Evolutionary conservation across 225 moss, liverwort and hornwort species (phyloP).

Genomic region (Asterella californica): DNA sequence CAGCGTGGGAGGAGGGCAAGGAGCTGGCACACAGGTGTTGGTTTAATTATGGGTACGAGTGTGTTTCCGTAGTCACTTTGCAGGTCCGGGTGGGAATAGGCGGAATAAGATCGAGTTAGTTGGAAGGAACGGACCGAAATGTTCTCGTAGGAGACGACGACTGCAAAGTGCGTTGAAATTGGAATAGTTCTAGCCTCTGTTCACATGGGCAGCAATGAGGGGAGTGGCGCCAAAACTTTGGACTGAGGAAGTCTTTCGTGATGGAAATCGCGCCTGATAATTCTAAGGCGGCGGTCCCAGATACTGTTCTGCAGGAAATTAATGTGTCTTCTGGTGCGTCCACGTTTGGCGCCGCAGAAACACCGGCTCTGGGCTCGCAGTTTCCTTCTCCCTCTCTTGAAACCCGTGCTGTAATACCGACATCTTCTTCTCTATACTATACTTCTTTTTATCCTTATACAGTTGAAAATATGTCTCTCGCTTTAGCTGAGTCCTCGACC

Average conservation of each 20-base stretch:
- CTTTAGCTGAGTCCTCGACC: conserved; percentile 12
- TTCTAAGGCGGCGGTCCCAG: conserved; percentile 3
- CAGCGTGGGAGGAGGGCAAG: no score
- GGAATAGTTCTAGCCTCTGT: neutral
- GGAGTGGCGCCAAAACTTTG: neutral
- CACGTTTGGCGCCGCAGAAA: neutral
- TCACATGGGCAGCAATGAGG: conserved; percentile 15
- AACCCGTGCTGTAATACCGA: neutral
- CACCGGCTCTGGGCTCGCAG: neutral
- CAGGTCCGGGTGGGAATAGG: no score
- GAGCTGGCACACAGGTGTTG: no score
- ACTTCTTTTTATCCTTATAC: neutral
- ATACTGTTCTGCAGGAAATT: neutral
- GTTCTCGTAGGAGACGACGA: neutral
- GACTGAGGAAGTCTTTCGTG: conserved; percentile 2
- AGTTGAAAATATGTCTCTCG: conserved; percentile 12
- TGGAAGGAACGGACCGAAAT: neutral
- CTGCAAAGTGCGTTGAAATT: neutral
- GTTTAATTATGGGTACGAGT: no score
- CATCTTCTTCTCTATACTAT: conserved; percentile 7
- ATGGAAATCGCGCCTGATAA: conserved; percentile 26
- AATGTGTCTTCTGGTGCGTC: neutral
- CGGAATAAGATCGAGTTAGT: no score
- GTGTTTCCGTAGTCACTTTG: no score
- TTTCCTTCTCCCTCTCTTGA: neutral